Base-by-base conservation (phyloP, 352 stramenopile genomes). In the Aphanomyces cochlioides region DNA sequence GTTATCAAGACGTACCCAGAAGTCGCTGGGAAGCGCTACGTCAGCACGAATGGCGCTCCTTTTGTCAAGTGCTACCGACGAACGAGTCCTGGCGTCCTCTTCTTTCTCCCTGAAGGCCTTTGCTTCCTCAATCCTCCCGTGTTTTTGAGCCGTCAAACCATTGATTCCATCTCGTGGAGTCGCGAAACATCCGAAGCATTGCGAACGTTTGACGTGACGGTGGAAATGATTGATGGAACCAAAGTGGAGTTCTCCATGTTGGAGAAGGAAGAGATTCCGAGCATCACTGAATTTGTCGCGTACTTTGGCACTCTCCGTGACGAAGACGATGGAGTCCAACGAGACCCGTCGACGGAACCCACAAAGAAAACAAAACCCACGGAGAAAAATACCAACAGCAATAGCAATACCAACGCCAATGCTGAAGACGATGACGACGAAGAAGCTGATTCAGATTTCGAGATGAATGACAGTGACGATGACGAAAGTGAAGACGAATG, bases 251-350 rank as follows among this genome's bases (percentile, higher is more conserved):
- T 70, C 38, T 70, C 64, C 19, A 70, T 70, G 64, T n/a, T 70
- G 7, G 64, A 70, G 40, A 70, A 70, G 54, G 47, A 70, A 61
- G 64, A 70, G 39, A 70, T 70, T 15, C 64, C 64, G n/a, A 70
- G 64, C 54, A 70, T 70, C 39, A 70, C 64, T 15, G 64, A 70
- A 34, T 70, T 70, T 70, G 64, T 64, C 39, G 19, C 12, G 15
- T 61, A 39, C 17, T 70, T 70, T 39, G 47, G 34, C 3, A 8
- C 19, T 5, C 40, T 70, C 34, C 53, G 53, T n/a, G 54, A 48
- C 45, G 40, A 63, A 34, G 64, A 70, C 19, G 64, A 63, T 19
- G 43, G 64, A 4, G 28, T 43, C 37, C 17, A n/a, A 3, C 63
- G n/a, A 13, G 37, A 59, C 1, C 28, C 28, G 28, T 28, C 28